Base-by-base conservation (phyloP, 495 filamentous ascomycete genomes). In the Usnea hakonensis region DNA sequence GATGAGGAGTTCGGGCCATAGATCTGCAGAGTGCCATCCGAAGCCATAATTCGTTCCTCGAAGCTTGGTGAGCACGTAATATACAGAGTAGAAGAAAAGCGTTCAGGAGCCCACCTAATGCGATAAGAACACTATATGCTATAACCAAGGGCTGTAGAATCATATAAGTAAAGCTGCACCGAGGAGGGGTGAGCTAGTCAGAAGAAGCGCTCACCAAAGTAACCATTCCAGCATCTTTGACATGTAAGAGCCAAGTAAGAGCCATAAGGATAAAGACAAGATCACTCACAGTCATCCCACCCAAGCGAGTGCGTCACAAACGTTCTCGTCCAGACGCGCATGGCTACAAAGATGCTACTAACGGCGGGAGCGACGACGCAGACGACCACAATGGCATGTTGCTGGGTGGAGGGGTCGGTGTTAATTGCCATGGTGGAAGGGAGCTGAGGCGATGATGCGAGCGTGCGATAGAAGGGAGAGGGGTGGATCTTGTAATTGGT, bases 241-340 rank as follows among this genome's bases (percentile, higher is more conserved):
- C 13, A 16, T 38, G 44, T 67, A 23, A 66, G 62, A 40, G 19
- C 33, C 8, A 32, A 30, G 33, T 13, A 21, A 46, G 28, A 41
- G 28, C 54, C n/a, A 57, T 17, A 13, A 23, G 10, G n/a, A 55
- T 36, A 54, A 0, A 43, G 28, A 19, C 19, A 33, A 33, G 48
- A 43, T 44, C 9, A 48, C 56, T 50, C 60, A 69, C 64, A 69
- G 32, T 70, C 68, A 63, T 70, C 67, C 68, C 67, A 64, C 32
- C 67, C 67, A 17, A 65, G 14, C 17, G 54, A 54, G 55, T 58
- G 64, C 6, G 40, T 56, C 16, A 70, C 16, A 38, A 64, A 64
- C 21, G 46, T n/a, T 53, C 68, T 48, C 0, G 62, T 52, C 54
- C 61, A 70, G 30, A 65, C 26, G 41, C 68, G 67, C 38, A 69